Evolutionary conservation across 1,284 basidiomycete species (phyloP), one percentile per base, ranked within the genome.

Genomic region (Cystobasidium sp.): DNA sequence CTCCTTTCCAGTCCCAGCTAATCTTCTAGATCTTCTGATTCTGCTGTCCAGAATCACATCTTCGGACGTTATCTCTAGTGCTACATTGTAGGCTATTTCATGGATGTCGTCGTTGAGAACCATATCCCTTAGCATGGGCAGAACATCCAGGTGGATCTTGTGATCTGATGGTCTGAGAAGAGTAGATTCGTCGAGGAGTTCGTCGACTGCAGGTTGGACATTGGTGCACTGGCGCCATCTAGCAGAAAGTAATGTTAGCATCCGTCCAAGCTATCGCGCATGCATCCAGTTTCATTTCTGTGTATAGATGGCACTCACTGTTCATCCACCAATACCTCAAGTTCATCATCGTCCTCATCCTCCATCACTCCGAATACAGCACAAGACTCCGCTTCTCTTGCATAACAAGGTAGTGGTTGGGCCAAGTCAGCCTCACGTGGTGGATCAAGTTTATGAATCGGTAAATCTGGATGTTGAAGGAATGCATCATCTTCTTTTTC

Each of bases 121-220:
- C 81, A 96, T 91, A 70, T 83, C 78, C 71, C 89, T 85, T 53
- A 94, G 83, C 81, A 86, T 87, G 37, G 93, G 90, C 76, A 88
- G 84, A 80, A 92, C 91, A 64, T 95, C 91, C 18, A n/a, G 12
- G 41, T 66, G 64, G 14, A 53, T 18, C 8, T 31, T 31, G 31
- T 31, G 31, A 31, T 31, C 31, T 31, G 31, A 31, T 31, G 31
- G 31, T 31, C 31, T 31, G 31, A 31, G 31, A 31, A 31, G 31
- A 31, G 31, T 31, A 5, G 31, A 31, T 31, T 31, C 31, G 31
- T 31, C 64, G 1, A 66, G 51, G 18, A 49, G 24, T 37, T 52
- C 64, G 22, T 66, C 64, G 9, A 49, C 64, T 5, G 47, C 61
- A 16, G n/a, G n/a, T 7, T 49, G 61, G 6, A 63, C 43, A 22